Evolutionary conservation across 2,329 filamentous ascomycete species (phyloP).

Genomic region (Aspergillus hiratsukae): DNA sequence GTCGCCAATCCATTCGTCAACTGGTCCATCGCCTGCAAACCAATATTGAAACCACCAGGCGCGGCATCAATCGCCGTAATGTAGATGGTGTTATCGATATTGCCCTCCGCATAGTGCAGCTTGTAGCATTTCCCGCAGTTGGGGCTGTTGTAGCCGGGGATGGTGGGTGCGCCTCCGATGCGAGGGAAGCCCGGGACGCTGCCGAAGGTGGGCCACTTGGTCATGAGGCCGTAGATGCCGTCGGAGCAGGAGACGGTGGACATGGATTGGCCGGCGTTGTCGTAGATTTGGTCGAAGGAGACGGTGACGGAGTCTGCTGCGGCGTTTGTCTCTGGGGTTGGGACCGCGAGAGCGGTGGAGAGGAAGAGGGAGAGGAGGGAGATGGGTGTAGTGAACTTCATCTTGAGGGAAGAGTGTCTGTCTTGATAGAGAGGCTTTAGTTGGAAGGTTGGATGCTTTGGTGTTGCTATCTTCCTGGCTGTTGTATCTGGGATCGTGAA

Average conservation of each 20-base stretch:
- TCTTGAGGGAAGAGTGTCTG: constrained; percentile 1
- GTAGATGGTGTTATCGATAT: constrained; percentile 41
- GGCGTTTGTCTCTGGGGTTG: constrained; percentile 10
- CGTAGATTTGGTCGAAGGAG: constrained; percentile 69
- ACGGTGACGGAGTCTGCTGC: constrained; percentile 43
- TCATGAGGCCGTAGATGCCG: constrained; percentile 31
- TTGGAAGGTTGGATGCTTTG: background rate
- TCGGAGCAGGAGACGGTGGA: constrained; percentile 45
- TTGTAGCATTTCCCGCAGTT: constrained; percentile 53
- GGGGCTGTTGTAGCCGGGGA: constrained; percentile 43
- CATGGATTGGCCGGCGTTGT: constrained; percentile 54
- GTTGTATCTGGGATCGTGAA: background rate
- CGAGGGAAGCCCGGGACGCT: constrained; percentile 44
- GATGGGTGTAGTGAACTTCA: constrained; percentile 17
- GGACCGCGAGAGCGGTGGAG: constrained; percentile 19
- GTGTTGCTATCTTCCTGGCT: background rate
- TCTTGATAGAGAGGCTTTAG: background rate
- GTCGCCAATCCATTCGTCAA: constrained; percentile 46
- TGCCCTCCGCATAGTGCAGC: constrained; percentile 41
- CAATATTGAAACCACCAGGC: constrained; percentile 47
- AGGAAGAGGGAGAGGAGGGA: constrained; percentile 21
- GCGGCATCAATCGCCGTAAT: constrained; percentile 48
- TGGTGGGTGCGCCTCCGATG: constrained; percentile 47
- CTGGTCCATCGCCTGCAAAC: constrained; percentile 44
- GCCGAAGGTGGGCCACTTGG: constrained; percentile 38